Evolutionary conservation across 768 basidiomycete species (phyloP).

Genomic region (Rhizopogon roseolus): DNA sequence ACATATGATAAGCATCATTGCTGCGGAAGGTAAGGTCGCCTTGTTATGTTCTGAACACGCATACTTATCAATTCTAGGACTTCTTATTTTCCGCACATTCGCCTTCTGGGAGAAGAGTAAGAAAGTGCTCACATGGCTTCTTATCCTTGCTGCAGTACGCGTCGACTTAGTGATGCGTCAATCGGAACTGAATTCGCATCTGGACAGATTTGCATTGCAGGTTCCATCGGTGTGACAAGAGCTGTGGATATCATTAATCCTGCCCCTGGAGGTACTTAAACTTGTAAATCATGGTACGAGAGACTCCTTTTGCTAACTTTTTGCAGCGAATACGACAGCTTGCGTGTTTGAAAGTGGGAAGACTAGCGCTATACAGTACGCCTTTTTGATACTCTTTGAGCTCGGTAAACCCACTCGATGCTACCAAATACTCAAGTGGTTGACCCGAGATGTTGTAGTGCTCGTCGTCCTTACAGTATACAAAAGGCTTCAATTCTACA

Average conservation of each 20-base stretch:
- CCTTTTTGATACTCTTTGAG: neutral
- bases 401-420: neutral
- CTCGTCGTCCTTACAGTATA: neutral
- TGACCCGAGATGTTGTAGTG: neutral
- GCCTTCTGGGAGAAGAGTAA: constrained; percentile 1
- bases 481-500: neutral
- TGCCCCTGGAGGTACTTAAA: neutral
- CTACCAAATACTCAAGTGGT: neutral
- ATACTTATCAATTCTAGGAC: neutral
- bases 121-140: neutral
- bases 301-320: neutral
- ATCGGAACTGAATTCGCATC: neutral
- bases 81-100: neutral
- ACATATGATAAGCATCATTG: constrained; percentile 1
- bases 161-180: neutral
- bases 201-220: neutral
- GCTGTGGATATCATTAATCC: neutral
- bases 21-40: constrained; percentile 5
- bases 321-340: neutral
- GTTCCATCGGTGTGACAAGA: neutral
- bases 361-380: neutral
- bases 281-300: neutral
- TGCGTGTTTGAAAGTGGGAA: neutral
- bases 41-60: neutral
- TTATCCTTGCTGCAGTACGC: neutral